phyloP scores from a whole-genome alignment of 2,329 filamentous ascomycete species.

The Diaporthe sp. region DNA sequence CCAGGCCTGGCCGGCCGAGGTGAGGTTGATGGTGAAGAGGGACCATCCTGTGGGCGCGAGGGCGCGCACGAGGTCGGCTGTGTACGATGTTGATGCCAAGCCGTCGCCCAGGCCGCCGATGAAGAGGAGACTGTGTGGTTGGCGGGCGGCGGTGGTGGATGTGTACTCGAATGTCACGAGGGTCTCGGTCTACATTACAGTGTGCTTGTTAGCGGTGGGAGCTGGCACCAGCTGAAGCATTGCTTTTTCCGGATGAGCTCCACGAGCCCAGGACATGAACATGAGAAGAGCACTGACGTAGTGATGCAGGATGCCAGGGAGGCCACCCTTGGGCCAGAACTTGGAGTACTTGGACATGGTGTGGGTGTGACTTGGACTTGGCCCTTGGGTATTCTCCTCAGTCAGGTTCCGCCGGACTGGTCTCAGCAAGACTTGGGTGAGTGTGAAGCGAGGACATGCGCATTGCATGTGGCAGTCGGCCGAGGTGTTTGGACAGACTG shows the following conservation, averaged over 20 bases:
- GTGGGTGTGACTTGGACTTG: too few species aligned
- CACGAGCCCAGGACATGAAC: not conserved
- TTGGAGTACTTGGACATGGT: constrained; percentile 42
- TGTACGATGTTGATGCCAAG: constrained; percentile 59
- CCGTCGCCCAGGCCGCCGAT: constrained; percentile 64
- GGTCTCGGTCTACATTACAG: constrained; percentile 47
- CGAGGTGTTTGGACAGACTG: not conserved
- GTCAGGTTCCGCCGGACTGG: not conserved
- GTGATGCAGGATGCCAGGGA: constrained; percentile 47
- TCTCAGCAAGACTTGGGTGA: not conserved
- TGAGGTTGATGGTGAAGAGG: constrained; percentile 51
- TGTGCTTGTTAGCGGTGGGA: not conserved
- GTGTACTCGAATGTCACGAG: constrained; percentile 52
- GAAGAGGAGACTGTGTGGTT: constrained; percentile 60
- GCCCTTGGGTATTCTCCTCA: not conserved
- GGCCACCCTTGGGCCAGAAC: constrained; percentile 47
- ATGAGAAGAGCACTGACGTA: constrained; percentile 39
- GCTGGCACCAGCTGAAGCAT: not conserved
- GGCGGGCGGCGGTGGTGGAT: constrained; percentile 38
- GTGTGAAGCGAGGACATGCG: not conserved
- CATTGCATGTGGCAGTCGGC: not conserved
- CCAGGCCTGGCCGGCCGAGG: constrained; percentile 49
- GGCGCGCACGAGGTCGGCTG: constrained; percentile 52
- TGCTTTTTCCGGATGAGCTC: not conserved
- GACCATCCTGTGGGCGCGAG: constrained; percentile 51